Base-by-base conservation (phyloP, 106 monocot genomes). In the Amphibolis antarctica region DNA sequence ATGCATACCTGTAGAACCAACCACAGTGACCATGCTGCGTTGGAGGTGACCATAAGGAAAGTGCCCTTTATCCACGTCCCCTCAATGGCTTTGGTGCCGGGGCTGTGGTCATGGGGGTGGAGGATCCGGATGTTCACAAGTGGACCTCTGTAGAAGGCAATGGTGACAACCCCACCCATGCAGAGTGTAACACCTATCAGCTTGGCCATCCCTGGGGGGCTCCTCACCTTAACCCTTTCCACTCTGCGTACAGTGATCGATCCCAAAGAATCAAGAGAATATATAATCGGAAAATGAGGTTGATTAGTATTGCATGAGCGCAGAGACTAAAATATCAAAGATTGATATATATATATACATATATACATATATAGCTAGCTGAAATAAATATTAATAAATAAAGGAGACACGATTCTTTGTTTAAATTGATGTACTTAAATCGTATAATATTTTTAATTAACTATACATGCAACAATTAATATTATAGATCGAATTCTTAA, bases 141-240 rank as follows among this genome's bases (percentile, higher is more conserved):
- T 12, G 78, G 75, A 4, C 82, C 78, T 15, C 10, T 55, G 50
- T 84, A 80, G 59, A 85, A 78, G 64, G 80, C 80, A 43, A 81
- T 83, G 1, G 60, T 58, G 26, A 73, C 18, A 4, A 81, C 51
- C 19, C 88, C 88, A 12, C 48, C 63, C 6, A 71, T 13, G 60
- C 88, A 88, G 1, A 88, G 18, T 28, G 64, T 54, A 3, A 88
- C 53, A 9, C 88, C 88, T 1, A 70, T 0, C 0, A 80, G 9
- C 71, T 88, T 88, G 10, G 62, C 51, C 10, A 66, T 62, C 19
- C 88, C 83, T 42, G 83, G 23, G 0, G 65, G 22, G 26, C 72
- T 83, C 80, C 59, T 88, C 53, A 78, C 0, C 1, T 65, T 75
- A 12, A 88, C 15, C 24, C 22, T 72, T 42, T 88, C 88, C 77